Evolutionary conservation across 1,284 basidiomycete genomes (phyloP), one percentile per base, ranked within the genome.

Genomic region (Malassezia arunalokei): DNA sequence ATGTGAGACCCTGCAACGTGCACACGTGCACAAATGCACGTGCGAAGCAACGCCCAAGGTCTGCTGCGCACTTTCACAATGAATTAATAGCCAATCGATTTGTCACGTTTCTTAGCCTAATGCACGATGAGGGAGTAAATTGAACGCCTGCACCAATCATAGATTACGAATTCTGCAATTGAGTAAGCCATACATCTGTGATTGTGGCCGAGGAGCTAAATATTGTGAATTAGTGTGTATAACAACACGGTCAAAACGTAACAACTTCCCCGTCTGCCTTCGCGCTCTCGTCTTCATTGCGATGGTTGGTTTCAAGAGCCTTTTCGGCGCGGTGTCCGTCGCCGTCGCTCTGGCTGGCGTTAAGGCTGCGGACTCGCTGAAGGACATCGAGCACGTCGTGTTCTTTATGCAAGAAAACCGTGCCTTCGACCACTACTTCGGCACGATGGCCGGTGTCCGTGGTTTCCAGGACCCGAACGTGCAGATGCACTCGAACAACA

Each of bases 381-480:
- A 33, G 46, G 38, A 49, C 42, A 53, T 53, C 43, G 39, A 59
- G 45, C 58, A 59, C 43, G 43, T 59, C 17, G 45, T 59, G 20
- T 47, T 59, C 8, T 59, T 59, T 47, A 67, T 67, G 65, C 65
- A 67, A 44, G 65, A 67, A 44, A 66, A 67, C 57, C 46, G 65
- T n/a, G 64, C 65, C 15, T 67, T 66, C 31, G 65, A 67, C 44
- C 64, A 66, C 54, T 67, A 67, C 50, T 67, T 65, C 47, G 59
- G 59, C 3, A 59, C 65, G 15, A 57, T 64, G 47, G 55, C 55
- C 5, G 65, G 65, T 45, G 54, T 64, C 20, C 57, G 65, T 50
- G 65, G 65, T 35, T 67, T 67, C 54, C 49, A 46, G 27, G 65
- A 67, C 41, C 65, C 65, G 29, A 67, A 67, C 51, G 60, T 64